phyloP scores from a whole-genome alignment of 2,329 filamentous ascomycete genomes.

The Hysterium pulicare region DNA sequence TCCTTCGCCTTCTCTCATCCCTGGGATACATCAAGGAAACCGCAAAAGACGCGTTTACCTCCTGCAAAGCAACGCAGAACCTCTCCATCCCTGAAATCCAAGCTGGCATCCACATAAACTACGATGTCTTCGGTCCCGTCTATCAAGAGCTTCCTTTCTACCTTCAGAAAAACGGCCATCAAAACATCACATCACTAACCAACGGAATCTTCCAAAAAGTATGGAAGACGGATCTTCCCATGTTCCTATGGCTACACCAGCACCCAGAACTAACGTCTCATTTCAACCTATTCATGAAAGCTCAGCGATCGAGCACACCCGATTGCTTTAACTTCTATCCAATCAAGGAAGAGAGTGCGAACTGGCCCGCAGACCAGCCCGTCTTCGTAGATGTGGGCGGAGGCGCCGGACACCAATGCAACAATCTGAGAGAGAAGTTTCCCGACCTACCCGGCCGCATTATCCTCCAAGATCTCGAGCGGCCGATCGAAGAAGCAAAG shows the following conservation, averaged over 20 bases:
- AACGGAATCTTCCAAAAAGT: background rate
- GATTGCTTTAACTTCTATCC: background rate
- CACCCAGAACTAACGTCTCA: background rate
- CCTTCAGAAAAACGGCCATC: background rate
- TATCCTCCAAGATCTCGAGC: slow-evolving; percentile 41
- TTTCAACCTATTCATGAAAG: background rate
- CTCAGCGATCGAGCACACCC: background rate
- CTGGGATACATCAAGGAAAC: background rate
- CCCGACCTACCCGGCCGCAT: slow-evolving; percentile 33
- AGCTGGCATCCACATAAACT: background rate
- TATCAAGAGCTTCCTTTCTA: background rate
- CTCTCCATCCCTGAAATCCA: background rate
- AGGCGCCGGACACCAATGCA: slow-evolving; percentile 39
- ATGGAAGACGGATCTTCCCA: background rate
- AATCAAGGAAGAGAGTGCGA: background rate
- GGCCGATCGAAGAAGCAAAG: slow-evolving; percentile 27
- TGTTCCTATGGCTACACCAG: background rate
- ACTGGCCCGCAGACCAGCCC: background rate
- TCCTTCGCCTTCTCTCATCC: background rate
- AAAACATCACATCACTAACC: background rate
- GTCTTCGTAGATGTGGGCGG: slow-evolving; percentile 44
- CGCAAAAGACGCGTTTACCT: background rate
- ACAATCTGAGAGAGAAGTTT: slow-evolving; percentile 27
- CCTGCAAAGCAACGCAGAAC: background rate
- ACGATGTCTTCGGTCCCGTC: background rate